Evolutionary conservation across 192 early-diverging fungal species (phyloP), one percentile per base, ranked within the genome.

Genomic region (Coemansia sp.): DNA sequence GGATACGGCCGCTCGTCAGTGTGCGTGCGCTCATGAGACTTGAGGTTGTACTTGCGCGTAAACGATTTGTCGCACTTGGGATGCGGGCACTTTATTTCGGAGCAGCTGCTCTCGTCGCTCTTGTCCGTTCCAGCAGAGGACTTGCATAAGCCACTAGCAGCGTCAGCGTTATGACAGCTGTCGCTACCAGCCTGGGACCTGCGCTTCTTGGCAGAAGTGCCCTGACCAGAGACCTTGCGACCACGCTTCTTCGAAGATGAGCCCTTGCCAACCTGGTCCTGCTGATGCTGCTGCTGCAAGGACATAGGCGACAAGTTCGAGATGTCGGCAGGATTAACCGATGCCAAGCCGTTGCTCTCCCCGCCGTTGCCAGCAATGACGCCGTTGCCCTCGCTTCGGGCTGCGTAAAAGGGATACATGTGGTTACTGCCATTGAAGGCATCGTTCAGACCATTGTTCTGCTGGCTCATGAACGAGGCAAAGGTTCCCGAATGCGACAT

Each of bases 31-130:
- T 88, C 82, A 61, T 97, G 93, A 25, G 86, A 88, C 65, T 90
- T 90, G 19, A 97, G 76, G 78, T 95, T 97, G 66, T 93, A 97
- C 23, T 84, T 84, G 30, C 94, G 83, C 7, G 90, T 89, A 75
- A 97, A 97, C 14, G 83, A 81, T 69, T 91, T 93, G 68, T 84
- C 78, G 73, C 95, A 97, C 23, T 85, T 83, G 0, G 90, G 89
- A 59, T 85, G 87, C 11, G 80, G 82, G 62, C 86, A 90, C 57
- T 70, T 73, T 49, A 76, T 75, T 62, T 67, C 64, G 6, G 58
- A 64, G 65, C 77, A 80, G 53, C 42, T 59, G 48, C 57, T 39
- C 10, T 53, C 65, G 11, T 32, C 56, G 20, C 22, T 22, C 35
- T 28, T 19, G 6, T 52, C 59, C 46, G 28, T 18, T 57, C 36